Percentiles rank a stretch among this genome's conserved stretches.
Evolutionary conservation across 495 filamentous ascomycete species (phyloP).

Genomic region (Podospora australis): DNA sequence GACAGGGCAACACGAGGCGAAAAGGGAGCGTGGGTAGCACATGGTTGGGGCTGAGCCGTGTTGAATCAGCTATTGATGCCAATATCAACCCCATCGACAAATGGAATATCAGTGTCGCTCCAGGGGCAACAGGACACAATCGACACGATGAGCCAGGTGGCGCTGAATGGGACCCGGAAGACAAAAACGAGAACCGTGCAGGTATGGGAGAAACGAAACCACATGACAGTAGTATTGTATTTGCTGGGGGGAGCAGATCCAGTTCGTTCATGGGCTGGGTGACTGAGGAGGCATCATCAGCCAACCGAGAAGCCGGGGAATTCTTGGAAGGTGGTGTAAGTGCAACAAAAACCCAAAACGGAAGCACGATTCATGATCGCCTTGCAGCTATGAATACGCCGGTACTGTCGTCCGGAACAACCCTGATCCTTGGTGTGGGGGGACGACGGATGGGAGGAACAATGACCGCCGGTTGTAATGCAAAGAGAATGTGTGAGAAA

Average conservation of each 20-base stretch:
- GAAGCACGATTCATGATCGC: conserved; percentile 27
- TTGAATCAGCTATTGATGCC: conserved; percentile 7
- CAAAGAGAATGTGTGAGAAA: too few species aligned
- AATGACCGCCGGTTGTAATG: too few species aligned
- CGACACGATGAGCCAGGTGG: background rate
- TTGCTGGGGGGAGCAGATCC: background rate
- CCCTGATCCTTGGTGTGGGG: conserved; percentile 26
- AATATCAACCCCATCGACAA: too few species aligned
- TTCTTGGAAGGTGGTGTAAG: conserved; percentile 6
- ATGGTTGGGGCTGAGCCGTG: conserved; percentile 11
- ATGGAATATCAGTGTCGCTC: too few species aligned
- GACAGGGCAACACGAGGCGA: background rate
- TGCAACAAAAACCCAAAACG: conserved; percentile 10
- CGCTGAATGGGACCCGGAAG: too few species aligned
- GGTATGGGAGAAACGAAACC: background rate
- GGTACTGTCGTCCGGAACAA: conserved; percentile 15
- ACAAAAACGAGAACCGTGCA: too few species aligned
- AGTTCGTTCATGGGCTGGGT: conserved; percentile 5
- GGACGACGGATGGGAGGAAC: conserved; percentile 10
- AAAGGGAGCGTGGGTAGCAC: conserved; percentile 12
- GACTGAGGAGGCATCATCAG: background rate
- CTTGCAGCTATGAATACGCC: conserved; percentile 8
- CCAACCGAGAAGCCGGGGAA: conserved; percentile 2
- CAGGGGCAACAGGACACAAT: background rate
- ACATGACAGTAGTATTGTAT: background rate